phyloP scores from a whole-genome alignment of 495 filamentous ascomycete species.

The Aspergillus funiculosus region DNA sequence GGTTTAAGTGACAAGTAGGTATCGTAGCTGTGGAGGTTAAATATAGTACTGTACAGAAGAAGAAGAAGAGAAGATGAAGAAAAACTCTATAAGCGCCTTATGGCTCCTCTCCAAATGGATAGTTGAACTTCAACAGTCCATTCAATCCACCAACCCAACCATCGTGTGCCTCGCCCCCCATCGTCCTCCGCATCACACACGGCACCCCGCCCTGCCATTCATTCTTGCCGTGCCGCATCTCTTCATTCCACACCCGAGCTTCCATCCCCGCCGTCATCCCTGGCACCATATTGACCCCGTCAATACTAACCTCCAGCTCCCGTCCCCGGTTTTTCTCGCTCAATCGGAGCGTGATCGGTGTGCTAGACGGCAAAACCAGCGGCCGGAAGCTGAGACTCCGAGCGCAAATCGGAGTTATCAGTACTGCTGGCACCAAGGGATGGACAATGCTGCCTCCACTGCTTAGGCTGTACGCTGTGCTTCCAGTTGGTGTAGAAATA shows the following conservation, averaged over 20 bases:
- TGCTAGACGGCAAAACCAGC: conserved; percentile 79
- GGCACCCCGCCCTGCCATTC: conserved; percentile 58
- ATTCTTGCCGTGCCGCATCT: conserved; percentile 60
- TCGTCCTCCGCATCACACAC: conserved; percentile 48
- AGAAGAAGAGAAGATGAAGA: too few species aligned
- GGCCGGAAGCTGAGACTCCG: conserved; percentile 88
- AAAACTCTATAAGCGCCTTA: too few species aligned
- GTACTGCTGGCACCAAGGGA: conserved; percentile 76
- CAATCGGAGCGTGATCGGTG: conserved; percentile 73
- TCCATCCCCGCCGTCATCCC: conserved; percentile 78
- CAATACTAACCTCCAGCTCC: conserved; percentile 82
- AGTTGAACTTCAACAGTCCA: conserved; percentile 92
- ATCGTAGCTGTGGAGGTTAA: too few species aligned
- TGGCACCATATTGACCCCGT: conserved; percentile 66
- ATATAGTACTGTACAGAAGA: too few species aligned
- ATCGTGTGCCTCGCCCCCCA: conserved; percentile 61
- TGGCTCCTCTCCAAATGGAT: conserved; percentile 81
- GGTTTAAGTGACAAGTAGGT: too few species aligned
- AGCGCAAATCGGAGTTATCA: conserved; percentile 91
- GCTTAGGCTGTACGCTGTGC: conserved; percentile 89
- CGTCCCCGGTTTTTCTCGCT: conserved; percentile 77
- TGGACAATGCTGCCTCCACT: conserved; percentile 93
- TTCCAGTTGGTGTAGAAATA: conserved; percentile 86
- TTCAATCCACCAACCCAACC: conserved; percentile 97
- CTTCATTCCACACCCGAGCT: conserved; percentile 78